These are phyloP conservation scores for Bondarzewia mesenterica DNA, from an alignment of 1,284 basidiomycete genomes.

Conservation along the genomic window DNA sequence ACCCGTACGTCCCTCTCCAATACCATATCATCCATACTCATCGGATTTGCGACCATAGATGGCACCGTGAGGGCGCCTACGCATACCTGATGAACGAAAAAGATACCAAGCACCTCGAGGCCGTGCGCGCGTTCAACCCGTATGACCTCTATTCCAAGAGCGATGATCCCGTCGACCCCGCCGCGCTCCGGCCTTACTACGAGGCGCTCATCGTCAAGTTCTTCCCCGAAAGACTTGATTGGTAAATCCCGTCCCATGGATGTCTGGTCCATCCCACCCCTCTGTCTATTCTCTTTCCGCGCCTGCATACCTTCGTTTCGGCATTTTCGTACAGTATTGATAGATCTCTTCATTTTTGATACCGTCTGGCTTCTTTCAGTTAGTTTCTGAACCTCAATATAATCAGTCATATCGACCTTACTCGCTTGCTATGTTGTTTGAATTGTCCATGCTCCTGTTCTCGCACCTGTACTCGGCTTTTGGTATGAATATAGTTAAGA, in stretches of 20 bases:
- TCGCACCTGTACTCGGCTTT: too few relatives aligned
- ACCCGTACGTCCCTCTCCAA: slow-evolving; percentile 48
- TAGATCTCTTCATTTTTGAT: too few relatives aligned
- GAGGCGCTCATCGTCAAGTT: slow-evolving; percentile 75
- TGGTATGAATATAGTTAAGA: too few relatives aligned
- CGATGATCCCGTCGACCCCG: slow-evolving; percentile 60
- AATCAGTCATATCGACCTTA: too few relatives aligned
- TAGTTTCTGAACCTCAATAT: too few relatives aligned
- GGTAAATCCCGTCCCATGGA: slow-evolving; percentile 5
- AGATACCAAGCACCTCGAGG: slow-evolving; percentile 53
- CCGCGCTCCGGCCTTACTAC: slow-evolving; percentile 75
- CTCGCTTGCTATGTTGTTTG: too few relatives aligned
- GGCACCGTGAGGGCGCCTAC: slow-evolving; percentile 85
- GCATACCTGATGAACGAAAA: slow-evolving; percentile 66
- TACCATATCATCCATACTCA: background rate
- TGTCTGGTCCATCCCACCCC: background rate
- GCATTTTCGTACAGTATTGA: too few relatives aligned
- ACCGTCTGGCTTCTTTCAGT: too few relatives aligned
- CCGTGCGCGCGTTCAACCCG: slow-evolving; percentile 77
- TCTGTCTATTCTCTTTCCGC: background rate
- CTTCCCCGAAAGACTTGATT: slow-evolving; percentile 45
- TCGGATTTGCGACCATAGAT: slow-evolving; percentile 29
- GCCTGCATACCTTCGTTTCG: background rate
- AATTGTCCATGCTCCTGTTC: too few relatives aligned
- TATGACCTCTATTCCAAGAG: slow-evolving; percentile 90